Base-by-base conservation (phyloP, 73 alveolate genomes). In the Stentor coeruleus region DNA sequence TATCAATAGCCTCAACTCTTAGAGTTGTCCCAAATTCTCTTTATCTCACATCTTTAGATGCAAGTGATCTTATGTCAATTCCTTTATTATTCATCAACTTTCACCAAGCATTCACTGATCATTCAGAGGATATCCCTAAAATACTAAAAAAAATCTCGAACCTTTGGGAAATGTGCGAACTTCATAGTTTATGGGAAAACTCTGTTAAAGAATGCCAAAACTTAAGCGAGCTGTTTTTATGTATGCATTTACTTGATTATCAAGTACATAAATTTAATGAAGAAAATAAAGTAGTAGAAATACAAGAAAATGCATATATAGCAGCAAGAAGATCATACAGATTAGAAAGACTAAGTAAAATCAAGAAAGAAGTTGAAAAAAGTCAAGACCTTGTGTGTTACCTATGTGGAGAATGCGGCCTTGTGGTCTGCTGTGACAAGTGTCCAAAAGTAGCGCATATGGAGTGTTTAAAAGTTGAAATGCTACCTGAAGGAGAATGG, bases 381-480 rank as follows among this genome's bases (percentile, higher is more conserved):
- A 66, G 15, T 15, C 79, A 66, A 66, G 79, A 66, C n/a, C 42
- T 20, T 20, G 39, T 1, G 49, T 66, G 79, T 40, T 66, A 66
- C 37, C 26, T 66, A 20, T 66, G 79, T 66, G 79, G 79, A 20
- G 79, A 66, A 26, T 20, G 26, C 11, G 79, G 79, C 26, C 79
- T 66, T 33, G 37, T 66, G 20, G 37, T 33, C 2, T 66, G 79
- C 2, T 66, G 79, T 66, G 79, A 66, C 37, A 31, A 40, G 37
- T 66, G 79, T 40, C 79, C 79, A 33, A 66, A 66, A 66, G 79
- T 66, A 37, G 79, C 79, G n/a, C 79, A 66, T 33, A 37, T 20
- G 14, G 79, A 20, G 0, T 66, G 79, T 66, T 26, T 31, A 33
- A 31, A 31, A 20, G 40, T 66, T 33, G 42, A 66, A 26, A 40